Evolutionary conservation across 768 basidiomycete species (phyloP), one percentile per base, ranked within the genome.

Genomic region (Leucocoprinus birnbaumii): DNA sequence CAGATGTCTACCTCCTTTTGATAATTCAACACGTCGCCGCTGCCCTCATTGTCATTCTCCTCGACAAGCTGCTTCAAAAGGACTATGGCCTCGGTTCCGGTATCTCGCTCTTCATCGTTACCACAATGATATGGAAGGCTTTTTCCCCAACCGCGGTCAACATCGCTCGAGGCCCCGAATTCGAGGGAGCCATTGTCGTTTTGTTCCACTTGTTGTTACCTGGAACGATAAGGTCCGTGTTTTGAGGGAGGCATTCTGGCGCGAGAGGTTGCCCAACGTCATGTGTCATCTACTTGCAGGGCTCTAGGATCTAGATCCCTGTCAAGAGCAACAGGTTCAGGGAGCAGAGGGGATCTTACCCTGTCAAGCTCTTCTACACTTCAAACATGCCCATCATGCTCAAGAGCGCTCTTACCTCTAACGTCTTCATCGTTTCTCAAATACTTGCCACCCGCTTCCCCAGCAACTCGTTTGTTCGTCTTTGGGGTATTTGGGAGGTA

Each of bases 351-450:
- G 95, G 92, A 40, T 83, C 84, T 13, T 98, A 98, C 77, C 97
- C 97, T 49, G 83, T 99, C 77, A 98, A 98, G 76, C 84, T 98
- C 35, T 98, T 99, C 77, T 99, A 98, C 74, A 98, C 97, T 14
- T 89, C 85, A 42, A 99, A 98, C 77, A 99, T 98, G 96, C 96
- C 96, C 55, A 98, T 99, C 79, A 99, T 99, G 96, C 83, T 98
- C 57, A 91, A 98, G 74, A 86, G 84, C 13, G 95, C 95, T 13
- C 76, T 98, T 54, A 93, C 93, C 1, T 88, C 85, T 55, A 96
- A 99, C 70, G 86, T 99, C 26, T 98, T 94, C 76, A 91, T 98
- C 71, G 80, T 98, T 63, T 90, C 86, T 26, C 97, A 98, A 73
- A 98, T 98, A 95, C 82, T 98, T 58, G 86, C 88, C 37, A 80